Evolutionary conservation across 1,284 basidiomycete genomes (phyloP), one percentile per base, ranked within the genome.

Genomic region (Ceratobasidium sp.): DNA sequence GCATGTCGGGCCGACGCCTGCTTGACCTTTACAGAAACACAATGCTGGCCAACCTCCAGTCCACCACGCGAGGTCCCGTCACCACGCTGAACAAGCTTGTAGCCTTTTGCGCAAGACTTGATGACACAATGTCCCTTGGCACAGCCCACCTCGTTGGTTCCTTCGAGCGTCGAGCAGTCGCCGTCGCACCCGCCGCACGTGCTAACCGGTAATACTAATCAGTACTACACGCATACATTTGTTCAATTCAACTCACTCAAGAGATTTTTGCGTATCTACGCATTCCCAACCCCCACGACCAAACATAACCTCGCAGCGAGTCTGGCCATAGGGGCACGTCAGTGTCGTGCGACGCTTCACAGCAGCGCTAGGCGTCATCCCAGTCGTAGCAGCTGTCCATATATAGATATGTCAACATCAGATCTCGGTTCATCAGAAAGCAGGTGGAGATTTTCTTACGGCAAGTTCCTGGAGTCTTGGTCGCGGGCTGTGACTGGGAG

Each of bases 161-260:
- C 62, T 4, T 26, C 18, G 18, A 64, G 14, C 5, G 30, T 30
- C 28, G 46, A 52, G 21, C 62, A 52, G 18, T 64, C 62, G 26
- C 38, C 52, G 21, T 52, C 62, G 43, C 62, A 52, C 26, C 62
- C 62, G 11, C 62, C 62, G 30, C 62, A 64, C n/a, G 47, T 38
- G 1, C 62, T 52, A 38, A 16, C 9, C 21, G 4, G n/a, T n/a
- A 32, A 23, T 23, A 18, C 16, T 18, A 64, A 30, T 52, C 28
- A 38, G 26, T 18, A 6, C 13, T 28, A 23, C 7, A 13, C 14
- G n/a, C n/a, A 47, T 35, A 32, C 14, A 26, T 38, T 16, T n/a
- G 16, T 13, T 52, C 16, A n/a, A 23, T 11, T 1, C 11, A 30
- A 7, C 61, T 32, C 35, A 63, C 61, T 63, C 61, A 28, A 63